Evolutionary conservation across 495 filamentous ascomycete genomes (phyloP).

Genomic region (Aspergillus campestris): DNA sequence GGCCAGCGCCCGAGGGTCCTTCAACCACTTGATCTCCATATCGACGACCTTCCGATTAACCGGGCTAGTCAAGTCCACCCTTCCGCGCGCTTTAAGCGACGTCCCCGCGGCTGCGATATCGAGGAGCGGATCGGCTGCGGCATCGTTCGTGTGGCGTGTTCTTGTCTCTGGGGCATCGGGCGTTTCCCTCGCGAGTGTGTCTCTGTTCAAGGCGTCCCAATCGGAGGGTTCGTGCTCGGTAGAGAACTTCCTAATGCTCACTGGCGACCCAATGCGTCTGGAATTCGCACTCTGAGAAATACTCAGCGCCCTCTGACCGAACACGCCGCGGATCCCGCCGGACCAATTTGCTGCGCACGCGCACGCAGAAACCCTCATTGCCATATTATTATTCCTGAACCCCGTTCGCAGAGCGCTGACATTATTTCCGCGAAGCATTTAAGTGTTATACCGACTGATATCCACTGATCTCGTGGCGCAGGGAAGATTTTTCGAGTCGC

Average conservation of each 20-base stretch:
- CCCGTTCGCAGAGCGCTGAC: slow-evolving; percentile 10
- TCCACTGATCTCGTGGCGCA: too few relatives aligned
- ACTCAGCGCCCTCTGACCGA: too few relatives aligned
- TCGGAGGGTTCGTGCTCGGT: too few relatives aligned
- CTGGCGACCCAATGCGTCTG: too few relatives aligned
- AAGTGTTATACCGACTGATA: neutral
- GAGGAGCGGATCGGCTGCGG: neutral
- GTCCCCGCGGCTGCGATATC: slow-evolving; percentile 6
- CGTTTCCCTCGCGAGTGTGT: too few relatives aligned
- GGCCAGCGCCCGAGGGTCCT: slow-evolving; percentile 59
- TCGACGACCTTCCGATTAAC: slow-evolving; percentile 20
- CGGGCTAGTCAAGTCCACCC: neutral
- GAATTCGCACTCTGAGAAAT: too few relatives aligned
- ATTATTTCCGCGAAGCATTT: slow-evolving; percentile 21
- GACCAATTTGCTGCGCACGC: neutral
- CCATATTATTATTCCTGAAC: slow-evolving; percentile 2
- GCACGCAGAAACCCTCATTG: slow-evolving; percentile 4
- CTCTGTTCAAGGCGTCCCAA: too few relatives aligned
- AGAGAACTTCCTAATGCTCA: too few relatives aligned
- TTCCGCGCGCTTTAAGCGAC: neutral
- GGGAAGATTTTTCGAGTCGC: too few relatives aligned
- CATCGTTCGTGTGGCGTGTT: neutral
- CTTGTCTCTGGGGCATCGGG: neutral
- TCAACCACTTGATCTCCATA: slow-evolving; percentile 53
- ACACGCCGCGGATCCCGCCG: too few relatives aligned